Percentiles rank a stretch among this genome's conserved stretches.
phyloP scores from a whole-genome alignment of 805 yeast species.

The Candida silvicultrix region DNA sequence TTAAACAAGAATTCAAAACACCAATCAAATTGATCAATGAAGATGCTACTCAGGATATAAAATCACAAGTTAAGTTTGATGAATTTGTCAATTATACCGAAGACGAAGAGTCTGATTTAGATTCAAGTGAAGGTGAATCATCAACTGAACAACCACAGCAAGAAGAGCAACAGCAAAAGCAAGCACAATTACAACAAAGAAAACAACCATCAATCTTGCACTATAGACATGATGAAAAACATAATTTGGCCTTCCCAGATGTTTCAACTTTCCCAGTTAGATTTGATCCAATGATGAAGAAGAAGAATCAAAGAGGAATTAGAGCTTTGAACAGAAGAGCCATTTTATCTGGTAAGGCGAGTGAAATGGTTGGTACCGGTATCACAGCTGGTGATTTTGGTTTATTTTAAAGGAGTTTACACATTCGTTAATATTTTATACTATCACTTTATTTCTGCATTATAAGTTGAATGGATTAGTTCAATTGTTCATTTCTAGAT shows the following conservation, averaged over 20 bases:
- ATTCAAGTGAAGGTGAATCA: conserved; percentile 2
- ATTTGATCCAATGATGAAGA: conserved; percentile 15
- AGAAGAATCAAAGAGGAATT: conserved; percentile 5
- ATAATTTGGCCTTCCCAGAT: conserved; percentile 24
- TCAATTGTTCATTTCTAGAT: background rate
- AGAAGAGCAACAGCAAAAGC: background rate
- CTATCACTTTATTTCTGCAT: background rate
- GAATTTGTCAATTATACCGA: conserved; percentile 15
- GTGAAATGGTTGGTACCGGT: conserved; percentile 26
- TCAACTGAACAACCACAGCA: conserved; percentile 1
- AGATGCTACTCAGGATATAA: background rate
- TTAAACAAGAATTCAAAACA: conserved; percentile 3
- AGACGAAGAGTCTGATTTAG: conserved; percentile 10
- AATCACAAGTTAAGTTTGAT: conserved; percentile 6
- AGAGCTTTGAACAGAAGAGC: conserved; percentile 25
- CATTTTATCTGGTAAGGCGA: conserved; percentile 20
- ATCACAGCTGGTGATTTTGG: conserved; percentile 19
- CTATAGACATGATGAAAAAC: conserved; percentile 23
- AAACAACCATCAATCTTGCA: conserved; percentile 9
- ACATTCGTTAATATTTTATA: background rate
- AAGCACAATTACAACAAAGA: background rate
- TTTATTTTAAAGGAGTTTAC: conserved; percentile 4
- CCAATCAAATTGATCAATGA: background rate
- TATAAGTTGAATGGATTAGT: background rate
- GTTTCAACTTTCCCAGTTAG: conserved; percentile 23